Percentiles rank a stretch among this genome's conserved stretches.
Evolutionary conservation across 768 basidiomycete species (phyloP).

Genomic region (Termitomyces sp.): DNA sequence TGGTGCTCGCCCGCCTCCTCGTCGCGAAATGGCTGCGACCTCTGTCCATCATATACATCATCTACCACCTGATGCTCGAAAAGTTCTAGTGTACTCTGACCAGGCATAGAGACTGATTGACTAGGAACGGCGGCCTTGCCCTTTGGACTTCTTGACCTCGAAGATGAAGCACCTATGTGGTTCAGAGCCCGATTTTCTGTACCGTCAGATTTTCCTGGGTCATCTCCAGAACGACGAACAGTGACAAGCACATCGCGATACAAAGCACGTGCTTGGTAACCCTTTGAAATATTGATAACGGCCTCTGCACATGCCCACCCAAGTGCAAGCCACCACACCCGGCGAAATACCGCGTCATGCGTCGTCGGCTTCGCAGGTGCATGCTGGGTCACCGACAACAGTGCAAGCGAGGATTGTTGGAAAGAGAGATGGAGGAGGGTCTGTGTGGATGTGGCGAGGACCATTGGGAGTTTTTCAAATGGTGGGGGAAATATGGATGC

Average conservation of each 20-base stretch:
- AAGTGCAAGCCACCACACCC: constrained; percentile 74
- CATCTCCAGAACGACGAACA: constrained; percentile 12
- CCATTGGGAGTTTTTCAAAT: constrained; percentile 18
- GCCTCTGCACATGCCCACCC: constrained; percentile 74
- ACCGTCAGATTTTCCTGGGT: not conserved
- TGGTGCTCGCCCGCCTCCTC: constrained; percentile 23
- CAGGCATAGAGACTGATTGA: not conserved
- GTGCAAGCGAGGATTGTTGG: constrained; percentile 47
- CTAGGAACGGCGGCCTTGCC: not conserved
- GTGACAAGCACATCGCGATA: constrained; percentile 66
- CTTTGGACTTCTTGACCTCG: not conserved
- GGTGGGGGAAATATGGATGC: constrained; percentile 20
- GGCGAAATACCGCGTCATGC: constrained; percentile 50
- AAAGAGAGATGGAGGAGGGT: constrained; percentile 46
- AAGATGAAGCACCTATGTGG: not conserved
- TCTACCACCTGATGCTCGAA: constrained; percentile 13
- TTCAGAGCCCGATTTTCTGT: not conserved
- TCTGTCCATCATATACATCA: constrained; percentile 8
- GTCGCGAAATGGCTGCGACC: not conserved
- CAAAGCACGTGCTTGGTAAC: constrained; percentile 59
- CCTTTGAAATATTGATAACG: constrained; percentile 57
- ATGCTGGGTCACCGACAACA: constrained; percentile 45
- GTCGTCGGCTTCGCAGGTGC: constrained; percentile 42
- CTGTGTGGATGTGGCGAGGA: constrained; percentile 37
- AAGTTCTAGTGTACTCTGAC: constrained; percentile 10